Conservation (phyloP, 2,329 filamentous ascomycete genomes). For the Myotisia sp. region DNA sequence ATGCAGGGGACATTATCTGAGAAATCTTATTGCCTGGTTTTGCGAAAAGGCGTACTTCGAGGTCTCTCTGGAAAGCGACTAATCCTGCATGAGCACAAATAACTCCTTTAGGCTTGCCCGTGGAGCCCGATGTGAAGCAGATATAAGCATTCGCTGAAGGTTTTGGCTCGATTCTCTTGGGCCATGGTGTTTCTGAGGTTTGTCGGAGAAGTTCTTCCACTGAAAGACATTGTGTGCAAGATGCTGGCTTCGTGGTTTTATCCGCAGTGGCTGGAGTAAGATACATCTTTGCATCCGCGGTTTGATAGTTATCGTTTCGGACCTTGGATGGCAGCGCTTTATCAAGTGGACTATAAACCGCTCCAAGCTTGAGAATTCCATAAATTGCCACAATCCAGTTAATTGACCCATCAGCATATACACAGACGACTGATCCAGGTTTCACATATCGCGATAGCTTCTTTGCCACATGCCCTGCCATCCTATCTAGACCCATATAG, state of each 20-base stretch:
- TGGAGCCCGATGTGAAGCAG: conserved; percentile 34
- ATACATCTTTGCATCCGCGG: neutral
- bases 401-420: neutral
- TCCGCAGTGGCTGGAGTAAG: neutral
- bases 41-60: conserved; percentile 26
- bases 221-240: neutral
- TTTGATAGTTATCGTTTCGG: neutral
- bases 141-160: conserved; percentile 22
- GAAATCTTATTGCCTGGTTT: neutral
- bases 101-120: conserved; percentile 31
- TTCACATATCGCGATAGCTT: neutral
- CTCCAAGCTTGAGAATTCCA: neutral
- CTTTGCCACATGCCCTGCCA: neutral
- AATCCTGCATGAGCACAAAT: conserved; percentile 23
- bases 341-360: conserved; percentile 1
- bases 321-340: neutral
- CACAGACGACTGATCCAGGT: conserved; percentile 3
- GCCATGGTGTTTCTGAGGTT: no score
- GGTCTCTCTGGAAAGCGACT: conserved; percentile 23
- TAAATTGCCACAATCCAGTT: conserved; percentile 2
- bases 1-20: conserved; percentile 4
- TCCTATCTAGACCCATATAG: neutral
- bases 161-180: neutral
- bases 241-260: neutral
- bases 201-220: neutral